Conservation (phyloP, 805 yeast species). For the Candida golubevii region DNA sequence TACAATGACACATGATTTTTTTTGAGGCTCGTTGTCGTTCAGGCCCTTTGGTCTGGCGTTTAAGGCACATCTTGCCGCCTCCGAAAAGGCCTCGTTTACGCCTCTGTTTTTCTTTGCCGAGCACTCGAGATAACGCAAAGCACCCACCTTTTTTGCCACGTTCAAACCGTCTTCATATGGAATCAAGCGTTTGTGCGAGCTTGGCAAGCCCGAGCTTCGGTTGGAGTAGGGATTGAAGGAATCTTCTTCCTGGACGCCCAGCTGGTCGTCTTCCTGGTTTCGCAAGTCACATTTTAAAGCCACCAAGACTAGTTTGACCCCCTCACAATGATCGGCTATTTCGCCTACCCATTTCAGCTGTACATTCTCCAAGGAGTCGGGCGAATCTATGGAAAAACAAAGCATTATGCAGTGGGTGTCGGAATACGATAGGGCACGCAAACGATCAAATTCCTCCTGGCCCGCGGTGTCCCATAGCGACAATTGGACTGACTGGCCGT, state of each 20-base stretch:
- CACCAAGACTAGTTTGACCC: constrained; percentile 87
- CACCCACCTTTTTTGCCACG: constrained; percentile 91
- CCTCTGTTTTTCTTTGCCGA: constrained; percentile 95
- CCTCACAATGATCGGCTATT: constrained; percentile 94
- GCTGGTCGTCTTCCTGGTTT: constrained; percentile 46
- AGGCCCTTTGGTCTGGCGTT: constrained; percentile 83
- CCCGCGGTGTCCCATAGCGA: constrained; percentile 99
- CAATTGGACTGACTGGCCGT: constrained; percentile 85
- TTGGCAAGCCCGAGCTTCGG: constrained; percentile 31
- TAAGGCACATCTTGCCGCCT: constrained; percentile 95
- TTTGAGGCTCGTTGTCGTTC: constrained; percentile 42
- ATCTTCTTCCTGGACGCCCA: constrained; percentile 24
- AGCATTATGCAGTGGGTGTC: constrained; percentile 97
- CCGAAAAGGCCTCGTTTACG: constrained; percentile 98
- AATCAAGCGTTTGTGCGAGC: constrained; percentile 52
- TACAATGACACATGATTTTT: constrained; percentile 38
- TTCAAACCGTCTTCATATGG: constrained; percentile 90
- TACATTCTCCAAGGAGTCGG: constrained; percentile 91
- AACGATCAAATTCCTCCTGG: constrained; percentile 94
- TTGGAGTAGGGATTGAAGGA: constrained; percentile 29
- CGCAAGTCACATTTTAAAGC: constrained; percentile 94
- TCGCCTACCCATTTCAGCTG: constrained; percentile 97
- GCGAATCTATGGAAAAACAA: constrained; percentile 91
- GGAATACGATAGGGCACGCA: constrained; percentile 86
- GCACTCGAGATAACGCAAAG: constrained; percentile 91